Conservation (phyloP, 2,329 filamentous ascomycete genomes). For the Alternaria solani region DNA sequence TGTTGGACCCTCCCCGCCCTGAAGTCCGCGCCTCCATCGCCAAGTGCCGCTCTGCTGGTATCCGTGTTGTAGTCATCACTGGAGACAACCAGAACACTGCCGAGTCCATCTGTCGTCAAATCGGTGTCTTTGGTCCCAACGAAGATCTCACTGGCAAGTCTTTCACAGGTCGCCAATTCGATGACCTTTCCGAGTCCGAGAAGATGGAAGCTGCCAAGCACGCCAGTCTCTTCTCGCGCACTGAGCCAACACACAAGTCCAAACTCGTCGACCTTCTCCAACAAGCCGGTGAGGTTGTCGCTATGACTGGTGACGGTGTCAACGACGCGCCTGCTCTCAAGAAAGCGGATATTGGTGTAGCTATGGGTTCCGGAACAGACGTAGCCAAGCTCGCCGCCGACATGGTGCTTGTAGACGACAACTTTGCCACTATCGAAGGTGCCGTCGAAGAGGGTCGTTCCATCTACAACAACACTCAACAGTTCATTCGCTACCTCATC, state of each 20-base stretch:
- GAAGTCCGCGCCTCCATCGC: slow-evolving; percentile 87
- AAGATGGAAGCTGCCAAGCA: slow-evolving; percentile 84
- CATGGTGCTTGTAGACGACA: slow-evolving; percentile 98
- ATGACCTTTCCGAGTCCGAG: slow-evolving; percentile 78
- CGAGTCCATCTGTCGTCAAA: slow-evolving; percentile 96
- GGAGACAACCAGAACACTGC: slow-evolving; percentile 98
- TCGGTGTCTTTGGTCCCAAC: slow-evolving; percentile 84
- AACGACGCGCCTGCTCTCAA: slow-evolving; percentile 98
- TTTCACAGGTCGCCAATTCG: slow-evolving; percentile 94
- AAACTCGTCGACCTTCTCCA: slow-evolving; percentile 96
- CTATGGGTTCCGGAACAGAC: slow-evolving; percentile 98
- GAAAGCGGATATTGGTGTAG: slow-evolving; percentile 98
- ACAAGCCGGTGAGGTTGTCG: slow-evolving; percentile 90
- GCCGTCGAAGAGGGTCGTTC: slow-evolving; percentile 96
- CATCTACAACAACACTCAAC: slow-evolving; percentile 99
- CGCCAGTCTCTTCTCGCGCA: slow-evolving; percentile 93
- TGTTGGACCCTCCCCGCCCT: slow-evolving; percentile 94
- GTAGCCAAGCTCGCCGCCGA: slow-evolving; percentile 96
- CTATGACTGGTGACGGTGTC: slow-evolving; percentile 98
- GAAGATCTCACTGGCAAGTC: slow-evolving; percentile 92
- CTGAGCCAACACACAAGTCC: slow-evolving; percentile 96
- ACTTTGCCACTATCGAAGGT: slow-evolving; percentile 96
- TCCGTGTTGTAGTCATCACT: slow-evolving; percentile 96
- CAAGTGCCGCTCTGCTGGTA: slow-evolving; percentile 91
- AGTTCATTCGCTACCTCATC: slow-evolving; percentile 99